phyloP scores from a whole-genome alignment of 192 early-diverging fungal species.

The Coemansia sp. region DNA sequence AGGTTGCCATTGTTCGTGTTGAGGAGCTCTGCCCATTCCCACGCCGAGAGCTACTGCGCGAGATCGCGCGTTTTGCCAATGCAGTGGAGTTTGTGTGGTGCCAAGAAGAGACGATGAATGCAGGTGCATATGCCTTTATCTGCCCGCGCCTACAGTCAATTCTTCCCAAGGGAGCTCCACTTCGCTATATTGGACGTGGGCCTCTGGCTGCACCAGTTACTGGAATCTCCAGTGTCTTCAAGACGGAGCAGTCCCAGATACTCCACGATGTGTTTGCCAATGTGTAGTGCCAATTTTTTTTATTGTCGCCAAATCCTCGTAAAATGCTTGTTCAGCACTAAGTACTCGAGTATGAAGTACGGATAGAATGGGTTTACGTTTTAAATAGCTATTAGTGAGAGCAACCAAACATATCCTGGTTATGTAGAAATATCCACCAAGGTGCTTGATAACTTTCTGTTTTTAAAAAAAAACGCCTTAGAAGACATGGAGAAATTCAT shows the following conservation, averaged over 20 bases:
- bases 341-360: too few relatives aligned
- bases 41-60: slow-evolving; percentile 59
- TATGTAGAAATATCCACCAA: not conserved
- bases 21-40: slow-evolving; percentile 96
- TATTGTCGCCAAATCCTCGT: not conserved
- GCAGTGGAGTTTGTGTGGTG: slow-evolving; percentile 72
- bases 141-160: slow-evolving; percentile 78
- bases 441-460: not conserved
- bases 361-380: not conserved
- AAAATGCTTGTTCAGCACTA: not conserved
- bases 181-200: slow-evolving; percentile 72
- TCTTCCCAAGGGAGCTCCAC: slow-evolving; percentile 54
- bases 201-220: slow-evolving; percentile 78
- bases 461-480: not conserved
- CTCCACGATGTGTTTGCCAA: slow-evolving; percentile 53
- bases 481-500: not conserved
- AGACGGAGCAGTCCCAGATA: slow-evolving; percentile 64
- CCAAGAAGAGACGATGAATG: slow-evolving; percentile 94
- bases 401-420: not conserved
- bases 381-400: not conserved
- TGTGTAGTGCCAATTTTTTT: slow-evolving; percentile 7
- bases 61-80: slow-evolving; percentile 64
- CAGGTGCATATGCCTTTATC: slow-evolving; percentile 85
- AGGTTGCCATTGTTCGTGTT: slow-evolving; percentile 79
- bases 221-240: slow-evolving; percentile 68